Conservation (phyloP, 306 rosid species). For the Adenanthera pavonina region DNA sequence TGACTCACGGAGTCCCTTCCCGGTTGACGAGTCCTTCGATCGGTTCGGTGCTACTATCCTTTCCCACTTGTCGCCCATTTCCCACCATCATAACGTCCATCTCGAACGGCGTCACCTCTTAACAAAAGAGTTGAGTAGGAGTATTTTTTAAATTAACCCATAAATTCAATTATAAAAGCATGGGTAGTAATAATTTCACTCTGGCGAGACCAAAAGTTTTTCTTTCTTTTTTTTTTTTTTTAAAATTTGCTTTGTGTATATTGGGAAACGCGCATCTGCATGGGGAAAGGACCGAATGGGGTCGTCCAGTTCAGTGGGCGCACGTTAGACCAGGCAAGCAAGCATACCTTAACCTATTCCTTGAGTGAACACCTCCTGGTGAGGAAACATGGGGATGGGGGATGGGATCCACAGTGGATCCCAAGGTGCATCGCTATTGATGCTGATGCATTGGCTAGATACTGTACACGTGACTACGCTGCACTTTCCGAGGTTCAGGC, state of each 20-base stretch:
- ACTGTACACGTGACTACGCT: not conserved
- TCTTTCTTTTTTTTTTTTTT: no score
- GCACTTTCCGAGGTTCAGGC: not conserved
- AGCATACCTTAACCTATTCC: not conserved
- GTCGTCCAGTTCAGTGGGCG: not conserved
- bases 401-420: not conserved
- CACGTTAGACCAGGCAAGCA: not conserved
- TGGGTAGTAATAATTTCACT: no score
- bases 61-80: no score
- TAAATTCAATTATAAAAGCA: no score
- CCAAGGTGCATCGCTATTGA: not conserved
- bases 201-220: no score
- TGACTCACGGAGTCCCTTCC: not conserved
- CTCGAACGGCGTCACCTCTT: not conserved
- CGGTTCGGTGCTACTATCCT: not conserved
- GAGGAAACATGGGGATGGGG: not conserved
- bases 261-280: not conserved
- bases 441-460: not conserved
- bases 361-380: not conserved
- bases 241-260: no score
- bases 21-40: not conserved
- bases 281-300: constrained; percentile 1
- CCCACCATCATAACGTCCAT: not conserved
- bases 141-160: no score
- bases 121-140: no score